Conservation (phyloP, 495 filamentous ascomycete genomes). For the Talaromyces borbonicus region DNA sequence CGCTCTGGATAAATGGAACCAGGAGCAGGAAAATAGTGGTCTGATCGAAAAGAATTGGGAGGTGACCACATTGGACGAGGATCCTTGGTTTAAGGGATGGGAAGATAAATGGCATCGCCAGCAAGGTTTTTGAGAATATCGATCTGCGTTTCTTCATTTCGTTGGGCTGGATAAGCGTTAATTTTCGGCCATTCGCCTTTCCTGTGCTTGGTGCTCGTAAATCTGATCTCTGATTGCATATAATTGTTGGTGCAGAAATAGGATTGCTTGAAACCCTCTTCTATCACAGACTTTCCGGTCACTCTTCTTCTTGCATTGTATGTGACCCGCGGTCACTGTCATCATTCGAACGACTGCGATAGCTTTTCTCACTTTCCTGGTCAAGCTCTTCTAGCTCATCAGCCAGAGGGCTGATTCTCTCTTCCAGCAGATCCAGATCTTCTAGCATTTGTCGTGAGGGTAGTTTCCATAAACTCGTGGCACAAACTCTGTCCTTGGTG, state of each 20-base stretch:
- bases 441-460: slow-evolving; percentile 73
- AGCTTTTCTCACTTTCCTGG: slow-evolving; percentile 24
- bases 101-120: slow-evolving; percentile 70
- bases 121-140: slow-evolving; percentile 51
- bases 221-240: no score
- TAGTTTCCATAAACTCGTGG: slow-evolving; percentile 87
- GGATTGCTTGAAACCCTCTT: neutral
- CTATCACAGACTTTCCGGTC: slow-evolving; percentile 4
- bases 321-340: slow-evolving; percentile 5
- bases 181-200: no score
- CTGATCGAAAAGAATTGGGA: slow-evolving; percentile 57
- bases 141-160: neutral
- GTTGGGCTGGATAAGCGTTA: neutral
- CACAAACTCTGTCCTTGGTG: slow-evolving; percentile 81
- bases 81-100: slow-evolving; percentile 77
- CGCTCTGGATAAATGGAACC: slow-evolving; percentile 52
- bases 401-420: slow-evolving; percentile 68
- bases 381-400: slow-evolving; percentile 81
- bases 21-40: slow-evolving; percentile 60
- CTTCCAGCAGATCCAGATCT: slow-evolving; percentile 80
- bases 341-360: slow-evolving; percentile 1
- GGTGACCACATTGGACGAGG: slow-evolving; percentile 66
- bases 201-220: no score
- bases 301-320: neutral
- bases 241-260: neutral